Evolutionary conservation across 768 basidiomycete species (phyloP), one percentile per base, ranked within the genome.

Genomic region (Podaxis carcinomalis): DNA sequence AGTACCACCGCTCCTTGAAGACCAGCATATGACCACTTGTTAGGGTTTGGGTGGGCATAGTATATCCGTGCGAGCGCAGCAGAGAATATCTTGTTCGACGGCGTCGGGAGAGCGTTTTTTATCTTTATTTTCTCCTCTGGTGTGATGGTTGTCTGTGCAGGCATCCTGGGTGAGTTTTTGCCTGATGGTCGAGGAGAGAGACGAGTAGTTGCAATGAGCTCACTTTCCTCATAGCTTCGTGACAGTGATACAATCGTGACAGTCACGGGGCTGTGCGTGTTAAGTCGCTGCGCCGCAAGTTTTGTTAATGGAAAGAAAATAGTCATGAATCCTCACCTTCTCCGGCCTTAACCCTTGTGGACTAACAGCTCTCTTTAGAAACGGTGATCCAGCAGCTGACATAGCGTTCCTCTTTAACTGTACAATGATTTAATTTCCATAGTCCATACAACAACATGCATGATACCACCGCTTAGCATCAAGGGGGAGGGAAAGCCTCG

Each of bases 21-120:
- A 0, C 96, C 95, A 0, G 89, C 77, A 70, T 95, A 98, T 0
- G 84, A 81, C 96, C 96, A 98, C 64, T 85, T 83, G 63, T 76
- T 70, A 1, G 84, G 89, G 62, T 86, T 76, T 27, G 91, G 95
- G 69, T 89, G 79, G 1, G 95, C 93, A 74, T 92, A 93, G 78
- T 98, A 99, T 57, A 99, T 82, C 46, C 96, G 84, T 10, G 87
- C 92, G 39, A 93, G 81, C 0, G 90, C 86, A n/a, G 93, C 95
- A 44, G 75, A 84, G 47, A 86, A 67, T 65, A 96, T 91, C 79
- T 96, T 96, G 77, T 87, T 83, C 2, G 74, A 74, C 2, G 82
- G 72, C 0, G 72, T 67, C 3, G 86, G 78, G 21, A 92, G 73
- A 2, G 85, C 81, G 10, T 78, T 74, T 71, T 88, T 90, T 64